Percentiles rank a stretch among this genome's conserved stretches.
Conservation (phyloP, 306 rosid species). For the Quercus alba region DNA sequence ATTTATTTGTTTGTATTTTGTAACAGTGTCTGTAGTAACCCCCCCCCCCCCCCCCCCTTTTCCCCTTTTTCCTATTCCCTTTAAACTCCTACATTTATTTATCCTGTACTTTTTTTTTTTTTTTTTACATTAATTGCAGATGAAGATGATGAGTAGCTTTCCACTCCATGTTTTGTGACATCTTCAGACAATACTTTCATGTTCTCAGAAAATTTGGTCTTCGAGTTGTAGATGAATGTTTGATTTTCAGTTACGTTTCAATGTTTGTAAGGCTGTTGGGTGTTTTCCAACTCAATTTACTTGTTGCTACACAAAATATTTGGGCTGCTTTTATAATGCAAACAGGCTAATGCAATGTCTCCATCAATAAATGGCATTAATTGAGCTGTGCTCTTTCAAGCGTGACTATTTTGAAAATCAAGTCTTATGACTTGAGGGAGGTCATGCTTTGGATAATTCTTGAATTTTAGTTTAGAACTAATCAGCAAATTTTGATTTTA, state of each 20-base stretch:
- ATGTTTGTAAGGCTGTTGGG: slow-evolving; percentile 34
- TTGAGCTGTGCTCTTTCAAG: neutral
- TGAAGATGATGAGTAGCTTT: slow-evolving; percentile 55
- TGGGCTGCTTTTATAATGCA: slow-evolving; percentile 15
- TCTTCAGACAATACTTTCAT: slow-evolving; percentile 6
- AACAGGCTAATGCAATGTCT: slow-evolving; percentile 16
- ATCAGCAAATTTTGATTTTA: neutral
- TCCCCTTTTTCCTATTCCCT: neutral
- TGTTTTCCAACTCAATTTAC: slow-evolving; percentile 18
- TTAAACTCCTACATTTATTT: neutral
- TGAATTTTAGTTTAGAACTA: neutral
- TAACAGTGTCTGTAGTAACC: neutral
- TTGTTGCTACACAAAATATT: slow-evolving; percentile 27
- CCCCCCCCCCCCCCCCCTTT: no score
- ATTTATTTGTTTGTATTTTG: neutral
- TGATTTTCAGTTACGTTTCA: slow-evolving; percentile 5
- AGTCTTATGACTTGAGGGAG: neutral
- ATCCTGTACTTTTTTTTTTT: slow-evolving; percentile 3
- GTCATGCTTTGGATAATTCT: neutral
- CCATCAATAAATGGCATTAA: slow-evolving; percentile 23
- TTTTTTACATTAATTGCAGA: slow-evolving; percentile 33
- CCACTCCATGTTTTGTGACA: slow-evolving; percentile 18
- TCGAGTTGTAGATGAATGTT: slow-evolving; percentile 1
- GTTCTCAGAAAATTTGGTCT: slow-evolving; percentile 7
- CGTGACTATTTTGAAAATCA: neutral